Evolutionary conservation across 164 flowering plant genomes (phyloP).

Genomic region (Vitis cinerea): DNA sequence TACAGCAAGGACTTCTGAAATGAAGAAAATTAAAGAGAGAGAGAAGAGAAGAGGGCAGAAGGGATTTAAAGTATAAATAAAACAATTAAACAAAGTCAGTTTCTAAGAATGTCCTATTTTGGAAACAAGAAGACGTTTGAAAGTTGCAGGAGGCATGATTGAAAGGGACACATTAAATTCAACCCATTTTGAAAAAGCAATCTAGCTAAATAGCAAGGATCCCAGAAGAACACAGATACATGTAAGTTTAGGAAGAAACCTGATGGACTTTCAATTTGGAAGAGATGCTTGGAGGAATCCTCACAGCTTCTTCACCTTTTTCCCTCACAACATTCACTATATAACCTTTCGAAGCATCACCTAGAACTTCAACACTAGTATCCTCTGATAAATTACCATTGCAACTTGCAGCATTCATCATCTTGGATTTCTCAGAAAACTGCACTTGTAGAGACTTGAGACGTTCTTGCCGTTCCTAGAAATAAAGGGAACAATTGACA

Average conservation of each 20-base stretch:
- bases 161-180: no score
- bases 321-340: slow-evolving; percentile 95
- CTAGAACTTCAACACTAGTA: slow-evolving; percentile 62
- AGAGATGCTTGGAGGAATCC: slow-evolving; percentile 88
- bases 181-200: no score
- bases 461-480: slow-evolving; percentile 95
- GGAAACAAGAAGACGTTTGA: no score
- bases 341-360: slow-evolving; percentile 77
- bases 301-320: slow-evolving; percentile 83
- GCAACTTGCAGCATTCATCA: slow-evolving; percentile 32
- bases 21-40: no score
- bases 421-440: slow-evolving; percentile 53
- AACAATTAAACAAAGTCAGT: no score
- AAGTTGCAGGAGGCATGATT: no score
- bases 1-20: no score
- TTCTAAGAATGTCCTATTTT: no score
- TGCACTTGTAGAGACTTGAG: slow-evolving; percentile 76
- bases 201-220: neutral
- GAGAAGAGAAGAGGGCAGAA: no score
- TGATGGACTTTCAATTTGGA: slow-evolving; percentile 88
- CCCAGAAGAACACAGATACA: neutral
- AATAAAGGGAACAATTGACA: slow-evolving; percentile 5
- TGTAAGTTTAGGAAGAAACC: slow-evolving; percentile 35
- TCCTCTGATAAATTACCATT: slow-evolving; percentile 46
- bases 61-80: no score